phyloP scores from a whole-genome alignment of 1,139 yeast genomes.

The Debaryomycetaceae sp. region DNA sequence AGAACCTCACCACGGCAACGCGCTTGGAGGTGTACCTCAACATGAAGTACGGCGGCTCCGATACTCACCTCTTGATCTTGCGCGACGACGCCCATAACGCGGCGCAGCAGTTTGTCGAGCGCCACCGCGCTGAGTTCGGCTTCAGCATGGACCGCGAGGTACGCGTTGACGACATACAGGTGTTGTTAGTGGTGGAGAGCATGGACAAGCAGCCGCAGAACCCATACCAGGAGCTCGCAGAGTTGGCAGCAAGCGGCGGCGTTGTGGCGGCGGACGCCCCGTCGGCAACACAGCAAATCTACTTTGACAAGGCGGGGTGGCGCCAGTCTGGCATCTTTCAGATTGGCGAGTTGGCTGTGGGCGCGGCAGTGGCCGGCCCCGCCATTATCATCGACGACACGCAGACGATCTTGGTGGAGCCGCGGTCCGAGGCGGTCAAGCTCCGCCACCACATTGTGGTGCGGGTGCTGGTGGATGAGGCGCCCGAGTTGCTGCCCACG shows the following conservation, averaged over 20 bases:
- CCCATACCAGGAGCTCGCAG: constrained; percentile 29
- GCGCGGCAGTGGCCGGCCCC: constrained; percentile 64
- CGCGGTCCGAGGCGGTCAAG: constrained; percentile 60
- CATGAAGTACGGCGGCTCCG: constrained; percentile 83
- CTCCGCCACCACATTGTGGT: constrained; percentile 49
- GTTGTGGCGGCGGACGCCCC: neutral
- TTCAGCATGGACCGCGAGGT: constrained; percentile 44
- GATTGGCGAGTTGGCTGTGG: constrained; percentile 47
- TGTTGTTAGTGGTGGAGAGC: constrained; percentile 33
- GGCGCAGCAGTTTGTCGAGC: constrained; percentile 23
- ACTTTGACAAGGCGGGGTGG: constrained; percentile 42
- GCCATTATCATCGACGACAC: constrained; percentile 82
- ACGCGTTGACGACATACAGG: constrained; percentile 79
- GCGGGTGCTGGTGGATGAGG: constrained; percentile 23
- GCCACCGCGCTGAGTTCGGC: constrained; percentile 38
- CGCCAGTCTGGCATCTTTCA: constrained; percentile 47
- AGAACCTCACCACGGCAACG: constrained; percentile 22
- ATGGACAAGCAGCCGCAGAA: constrained; percentile 25
- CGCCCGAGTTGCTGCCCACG: constrained; percentile 17
- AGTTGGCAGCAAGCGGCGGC: constrained; percentile 9
- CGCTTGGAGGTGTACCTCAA: constrained; percentile 63
- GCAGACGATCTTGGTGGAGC: constrained; percentile 80
- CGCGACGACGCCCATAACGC: constrained; percentile 21
- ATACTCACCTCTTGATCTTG: constrained; percentile 71
- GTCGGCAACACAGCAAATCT: constrained; percentile 14